These are phyloP conservation scores for Kokia cookei DNA, from an alignment of 441 rosid genomes.

Conservation along the genomic window DNA sequence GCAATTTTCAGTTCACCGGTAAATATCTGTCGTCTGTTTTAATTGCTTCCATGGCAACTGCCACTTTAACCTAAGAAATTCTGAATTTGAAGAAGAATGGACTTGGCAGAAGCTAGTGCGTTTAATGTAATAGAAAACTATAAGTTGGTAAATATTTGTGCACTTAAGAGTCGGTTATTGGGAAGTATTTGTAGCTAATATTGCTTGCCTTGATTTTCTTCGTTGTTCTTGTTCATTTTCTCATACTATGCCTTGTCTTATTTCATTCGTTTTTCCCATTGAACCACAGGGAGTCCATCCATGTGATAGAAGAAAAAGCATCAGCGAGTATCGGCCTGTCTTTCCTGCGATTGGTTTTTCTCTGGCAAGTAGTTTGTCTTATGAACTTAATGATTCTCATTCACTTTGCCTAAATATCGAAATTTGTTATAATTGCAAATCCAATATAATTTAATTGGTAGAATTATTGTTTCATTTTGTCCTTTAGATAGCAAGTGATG, in stretches of 20 bases:
- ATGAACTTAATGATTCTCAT: neutral
- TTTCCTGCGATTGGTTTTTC: slow-evolving; percentile 90
- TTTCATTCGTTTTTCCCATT: neutral
- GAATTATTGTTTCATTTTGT: slow-evolving; percentile 3
- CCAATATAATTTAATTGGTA: neutral
- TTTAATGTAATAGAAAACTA: neutral
- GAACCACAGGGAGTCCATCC: slow-evolving; percentile 56
- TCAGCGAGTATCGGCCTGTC: slow-evolving; percentile 53
- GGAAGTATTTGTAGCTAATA: neutral
- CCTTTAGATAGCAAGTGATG: slow-evolving; percentile 55
- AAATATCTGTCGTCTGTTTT: neutral
- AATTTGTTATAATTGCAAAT: neutral
- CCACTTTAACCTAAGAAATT: neutral
- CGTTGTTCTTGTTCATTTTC: neutral
- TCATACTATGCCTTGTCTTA: neutral
- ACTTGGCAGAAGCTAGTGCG: neutral
- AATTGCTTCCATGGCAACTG: neutral
- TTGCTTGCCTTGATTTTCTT: neutral
- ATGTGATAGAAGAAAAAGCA: slow-evolving; percentile 76
- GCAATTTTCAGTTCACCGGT: neutral
- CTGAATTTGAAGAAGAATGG: neutral
- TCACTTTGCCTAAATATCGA: neutral
- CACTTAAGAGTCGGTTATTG: neutral
- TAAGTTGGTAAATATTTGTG: neutral
- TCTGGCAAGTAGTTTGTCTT: slow-evolving; percentile 31